Conservation (phyloP, 2,329 filamentous ascomycete species). For the Ophidiomyces ophidiicola region DNA sequence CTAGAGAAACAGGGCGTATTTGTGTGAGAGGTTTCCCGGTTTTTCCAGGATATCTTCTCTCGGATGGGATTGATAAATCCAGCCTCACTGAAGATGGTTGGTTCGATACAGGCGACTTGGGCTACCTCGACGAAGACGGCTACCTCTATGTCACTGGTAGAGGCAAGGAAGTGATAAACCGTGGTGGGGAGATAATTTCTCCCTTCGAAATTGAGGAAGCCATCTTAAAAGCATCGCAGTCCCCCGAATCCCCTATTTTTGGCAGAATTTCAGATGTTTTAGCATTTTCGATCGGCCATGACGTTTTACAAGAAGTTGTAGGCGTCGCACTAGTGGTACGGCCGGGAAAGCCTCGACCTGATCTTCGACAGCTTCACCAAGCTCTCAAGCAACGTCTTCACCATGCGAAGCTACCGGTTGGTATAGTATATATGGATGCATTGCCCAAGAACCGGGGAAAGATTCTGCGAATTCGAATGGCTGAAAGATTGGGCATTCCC, state of each 20-base stretch:
- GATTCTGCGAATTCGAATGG: conserved; percentile 2
- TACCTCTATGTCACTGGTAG: conserved; percentile 8
- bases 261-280: conserved; percentile 1
- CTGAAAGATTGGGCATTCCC: background rate
- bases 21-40: conserved; percentile 5
- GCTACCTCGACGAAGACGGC: conserved; percentile 1
- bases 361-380: conserved; percentile 5
- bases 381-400: background rate
- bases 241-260: background rate
- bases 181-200: conserved; percentile 6
- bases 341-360: background rate
- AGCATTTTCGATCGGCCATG: conserved; percentile 1
- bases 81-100: background rate
- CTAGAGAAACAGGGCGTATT: background rate
- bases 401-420: background rate
- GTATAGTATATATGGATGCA: conserved; percentile 5
- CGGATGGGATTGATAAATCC: background rate
- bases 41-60: background rate
- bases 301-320: conserved; percentile 2
- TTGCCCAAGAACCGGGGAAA: conserved; percentile 2
- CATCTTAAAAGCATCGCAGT: background rate
- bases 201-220: conserved; percentile 4
- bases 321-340: background rate
- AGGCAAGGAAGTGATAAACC: conserved; percentile 7
- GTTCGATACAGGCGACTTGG: conserved; percentile 7